Evolutionary conservation across 768 basidiomycete species (phyloP), one percentile per base, ranked within the genome.

Genomic region (Suillus ampliporus): DNA sequence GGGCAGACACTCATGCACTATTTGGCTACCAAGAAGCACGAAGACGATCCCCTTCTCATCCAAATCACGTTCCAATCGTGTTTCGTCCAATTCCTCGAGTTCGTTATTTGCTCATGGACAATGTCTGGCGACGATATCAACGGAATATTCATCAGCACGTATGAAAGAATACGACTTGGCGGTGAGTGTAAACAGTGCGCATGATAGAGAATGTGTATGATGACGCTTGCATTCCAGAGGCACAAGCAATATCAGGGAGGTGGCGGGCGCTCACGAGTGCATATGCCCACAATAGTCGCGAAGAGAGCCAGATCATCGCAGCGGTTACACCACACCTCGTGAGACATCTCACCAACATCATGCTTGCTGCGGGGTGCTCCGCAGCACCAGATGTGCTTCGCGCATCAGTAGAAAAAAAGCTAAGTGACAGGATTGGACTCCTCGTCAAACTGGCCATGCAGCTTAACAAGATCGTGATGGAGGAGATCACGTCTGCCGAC

Each of bases 211-310:
- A 31, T 40, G n/a, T n/a, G 6, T 37, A 44, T 54, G 40, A 44
- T 56, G 51, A 40, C 19, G 19, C 34, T n/a, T 47, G 38, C 4
- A 1, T 26, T 28, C 23, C 62, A 83, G 82, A 81, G 67, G 77
- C 77, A 41, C 81, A 83, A 61, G 77, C 82, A 8, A 74, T 83
- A 35, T 75, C 81, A 4, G 82, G 81, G 26, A 72, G 80, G 57
- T 83, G 82, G 81, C 79, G 82, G 2, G 76, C 80, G 10, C 67
- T 83, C 48, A 82, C 82, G 2, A 72, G 72, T 14, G 64, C 62
- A 9, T 70, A 77, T 14, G 61, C 72, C 47, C 70, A 70, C n/a
- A 60, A 31, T 31, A 31, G 6, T 37, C n/a, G 11, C 41, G 61
- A 61, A 13, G 61, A 61, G 57, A 31, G 19, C 9, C 38, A 46